Evolutionary conservation across 352 stramenopile genomes (phyloP).

Genomic region (Phytopythium mirpurense): DNA sequence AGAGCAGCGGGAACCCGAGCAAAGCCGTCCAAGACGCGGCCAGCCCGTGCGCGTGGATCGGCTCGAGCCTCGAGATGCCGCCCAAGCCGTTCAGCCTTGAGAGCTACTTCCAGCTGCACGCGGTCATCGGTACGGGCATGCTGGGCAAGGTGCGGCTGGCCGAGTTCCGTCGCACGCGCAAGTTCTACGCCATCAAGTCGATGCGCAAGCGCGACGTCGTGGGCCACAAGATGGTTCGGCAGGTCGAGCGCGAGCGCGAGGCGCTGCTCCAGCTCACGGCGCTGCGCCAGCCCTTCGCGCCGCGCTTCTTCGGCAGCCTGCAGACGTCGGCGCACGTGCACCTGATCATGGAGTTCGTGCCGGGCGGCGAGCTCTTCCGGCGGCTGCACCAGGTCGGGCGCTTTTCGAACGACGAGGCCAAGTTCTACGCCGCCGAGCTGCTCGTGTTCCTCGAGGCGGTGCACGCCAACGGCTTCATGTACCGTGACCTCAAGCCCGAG

Average conservation of each 20-base stretch:
- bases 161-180: constrained; percentile 47
- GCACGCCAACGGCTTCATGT: constrained; percentile 61
- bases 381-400: constrained; percentile 44
- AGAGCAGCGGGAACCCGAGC: neutral
- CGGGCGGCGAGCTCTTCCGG: constrained; percentile 63
- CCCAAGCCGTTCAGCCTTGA: constrained; percentile 49
- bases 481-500: constrained; percentile 88
- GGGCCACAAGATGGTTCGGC: constrained; percentile 44
- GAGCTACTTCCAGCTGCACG: constrained; percentile 50
- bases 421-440: constrained; percentile 74
- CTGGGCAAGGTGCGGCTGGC: constrained; percentile 60
- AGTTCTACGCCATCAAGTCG: constrained; percentile 75
- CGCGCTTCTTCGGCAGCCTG: constrained; percentile 57
- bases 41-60: constrained; percentile 29
- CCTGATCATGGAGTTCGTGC: constrained; percentile 64
- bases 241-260: constrained; percentile 51
- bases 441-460: constrained; percentile 51
- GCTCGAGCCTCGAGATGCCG: constrained; percentile 43
- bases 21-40: neutral
- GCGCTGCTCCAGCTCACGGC: constrained; percentile 35
- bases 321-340: constrained; percentile 54
- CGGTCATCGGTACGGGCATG: constrained; percentile 67
- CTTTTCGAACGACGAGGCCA: constrained; percentile 60
- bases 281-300: constrained; percentile 41
- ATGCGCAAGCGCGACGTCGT: constrained; percentile 64